phyloP scores from a whole-genome alignment of 129 eudicot species.

The Daucus carota region DH1_v3.0 NC_030385.2:43527501-43528000 shows the following conservation, averaged over 20 bases:
- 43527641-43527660: conserved; percentile 27
- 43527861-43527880: conserved; percentile 61
- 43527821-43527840: conserved; percentile 55
- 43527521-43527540: conserved; percentile 17
- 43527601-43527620: conserved; percentile 20
- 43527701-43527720: conserved; percentile 34
- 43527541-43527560: conserved; percentile 19
- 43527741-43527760: conserved; percentile 13
- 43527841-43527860: conserved; percentile 61
- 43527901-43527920: conserved; percentile 63
- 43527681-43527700: conserved; percentile 39
- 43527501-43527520: conserved; percentile 9
- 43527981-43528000: conserved; percentile 78
- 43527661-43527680: conserved; percentile 29
- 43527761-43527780: conserved; percentile 16
- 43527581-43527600: conserved; percentile 11
- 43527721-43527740: conserved; percentile 21
- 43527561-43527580: conserved; percentile 11
- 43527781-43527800: conserved; percentile 40
- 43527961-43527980: conserved; percentile 72
- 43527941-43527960: conserved; percentile 41
- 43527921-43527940: conserved; percentile 80
- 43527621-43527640: conserved; percentile 16
- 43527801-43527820: conserved; percentile 61
- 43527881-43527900: conserved; percentile 67